Evolutionary conservation across 768 basidiomycete species (phyloP).

Genomic region (Suillus ampliporus): DNA sequence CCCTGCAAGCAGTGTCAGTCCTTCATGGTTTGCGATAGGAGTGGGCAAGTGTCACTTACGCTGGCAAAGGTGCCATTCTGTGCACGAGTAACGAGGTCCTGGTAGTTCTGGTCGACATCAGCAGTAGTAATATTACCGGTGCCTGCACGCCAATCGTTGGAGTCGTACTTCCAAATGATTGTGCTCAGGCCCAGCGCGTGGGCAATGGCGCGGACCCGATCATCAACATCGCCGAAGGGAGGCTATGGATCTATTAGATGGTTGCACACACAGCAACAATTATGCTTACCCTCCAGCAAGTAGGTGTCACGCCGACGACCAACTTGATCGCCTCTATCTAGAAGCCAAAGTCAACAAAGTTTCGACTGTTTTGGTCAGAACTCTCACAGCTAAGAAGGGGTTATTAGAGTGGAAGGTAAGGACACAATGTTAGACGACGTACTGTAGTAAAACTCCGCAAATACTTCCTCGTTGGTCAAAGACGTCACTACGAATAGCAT

Average conservation of each 20-base stretch:
- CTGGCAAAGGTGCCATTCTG: slow-evolving; percentile 46
- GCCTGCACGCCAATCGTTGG: slow-evolving; percentile 75
- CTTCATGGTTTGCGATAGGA: no score
- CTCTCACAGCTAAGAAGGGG: slow-evolving; percentile 30
- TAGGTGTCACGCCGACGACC: slow-evolving; percentile 59
- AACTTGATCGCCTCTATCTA: slow-evolving; percentile 60
- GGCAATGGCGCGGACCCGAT: slow-evolving; percentile 76
- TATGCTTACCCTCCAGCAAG: slow-evolving; percentile 59
- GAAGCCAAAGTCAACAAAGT: slow-evolving; percentile 4
- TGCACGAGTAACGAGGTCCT: slow-evolving; percentile 54
- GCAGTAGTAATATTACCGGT: slow-evolving; percentile 48
- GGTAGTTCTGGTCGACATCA: slow-evolving; percentile 58
- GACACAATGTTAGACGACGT: slow-evolving; percentile 22
- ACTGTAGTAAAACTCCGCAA: slow-evolving; percentile 83
- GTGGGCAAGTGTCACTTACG: slow-evolving; percentile 30
- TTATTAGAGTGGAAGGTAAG: background rate
- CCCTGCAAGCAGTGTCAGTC: slow-evolving; percentile 31
- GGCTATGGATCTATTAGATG: slow-evolving; percentile 43
- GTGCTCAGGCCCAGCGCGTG: slow-evolving; percentile 70
- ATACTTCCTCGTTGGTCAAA: slow-evolving; percentile 65
- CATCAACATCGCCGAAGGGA: slow-evolving; percentile 73
- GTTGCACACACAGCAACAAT: background rate
- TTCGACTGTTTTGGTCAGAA: background rate
- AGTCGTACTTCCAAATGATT: slow-evolving; percentile 75
- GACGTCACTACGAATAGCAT: slow-evolving; percentile 51